A percentile compares a stretch with the other conserved stretches of the same genome.
Evolutionary conservation across 2,329 filamentous ascomycete genomes (phyloP).

Genomic region (Aureobasidium sp.): DNA sequence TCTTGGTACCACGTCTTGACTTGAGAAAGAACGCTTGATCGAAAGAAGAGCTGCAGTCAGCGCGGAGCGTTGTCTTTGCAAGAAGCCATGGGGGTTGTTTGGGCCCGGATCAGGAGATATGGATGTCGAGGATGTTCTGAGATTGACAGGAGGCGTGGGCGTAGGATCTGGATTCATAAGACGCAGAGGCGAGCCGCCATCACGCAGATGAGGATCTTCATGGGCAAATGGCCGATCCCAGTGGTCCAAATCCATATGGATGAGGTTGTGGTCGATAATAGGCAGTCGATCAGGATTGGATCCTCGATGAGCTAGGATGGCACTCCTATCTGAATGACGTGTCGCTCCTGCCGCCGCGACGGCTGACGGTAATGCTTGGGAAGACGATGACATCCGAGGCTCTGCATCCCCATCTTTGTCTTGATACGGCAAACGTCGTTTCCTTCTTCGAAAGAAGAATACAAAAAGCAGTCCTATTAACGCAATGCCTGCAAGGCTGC

Average conservation of each 20-base stretch:
- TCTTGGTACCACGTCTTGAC: not conserved
- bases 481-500: conserved; percentile 10
- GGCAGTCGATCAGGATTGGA: not conserved
- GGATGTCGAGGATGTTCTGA: conserved; percentile 5
- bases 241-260: conserved; percentile 24
- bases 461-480: conserved; percentile 9
- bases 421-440: not conserved
- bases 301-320: not conserved
- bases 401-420: not conserved
- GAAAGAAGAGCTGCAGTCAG: not conserved
- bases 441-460: conserved; percentile 11
- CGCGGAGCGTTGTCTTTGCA: not conserved
- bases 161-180: conserved; percentile 25
- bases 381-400: conserved; percentile 1
- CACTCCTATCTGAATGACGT: not conserved
- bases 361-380: not conserved
- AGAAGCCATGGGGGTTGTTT: not conserved
- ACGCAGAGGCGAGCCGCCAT: conserved; percentile 16
- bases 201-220: conserved; percentile 23
- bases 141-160: not conserved
- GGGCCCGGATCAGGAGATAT: conserved; percentile 11
- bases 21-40: not conserved
- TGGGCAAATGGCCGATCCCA: conserved; percentile 26
- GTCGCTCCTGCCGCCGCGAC: not conserved
- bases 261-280: conserved; percentile 25